Conservation (phyloP, 768 basidiomycete genomes). For the Boletellus sp. region DNA sequence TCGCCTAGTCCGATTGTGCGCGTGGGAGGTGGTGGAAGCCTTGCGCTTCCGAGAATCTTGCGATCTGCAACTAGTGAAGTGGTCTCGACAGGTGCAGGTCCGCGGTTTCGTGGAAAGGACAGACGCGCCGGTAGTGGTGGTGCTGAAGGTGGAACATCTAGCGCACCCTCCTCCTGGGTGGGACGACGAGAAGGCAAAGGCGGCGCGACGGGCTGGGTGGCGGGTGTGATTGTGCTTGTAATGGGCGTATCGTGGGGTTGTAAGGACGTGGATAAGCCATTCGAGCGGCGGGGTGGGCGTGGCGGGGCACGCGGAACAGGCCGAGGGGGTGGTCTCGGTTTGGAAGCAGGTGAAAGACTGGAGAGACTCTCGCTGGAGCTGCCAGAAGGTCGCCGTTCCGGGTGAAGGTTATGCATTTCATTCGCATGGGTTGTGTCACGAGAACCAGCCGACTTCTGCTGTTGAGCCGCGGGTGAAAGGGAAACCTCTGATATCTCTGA, state of each 20-base stretch:
- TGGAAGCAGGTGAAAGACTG: conserved; percentile 9
- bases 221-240: not conserved
- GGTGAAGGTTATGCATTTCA: not conserved
- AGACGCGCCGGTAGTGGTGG: conserved; percentile 39
- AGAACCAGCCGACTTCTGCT: conserved; percentile 9
- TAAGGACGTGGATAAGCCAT: not conserved
- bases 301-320: conserved; percentile 16
- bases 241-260: not conserved
- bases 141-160: conserved; percentile 6
- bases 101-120: not conserved
- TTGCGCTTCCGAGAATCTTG: conserved; percentile 27
- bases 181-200: conserved; percentile 41
- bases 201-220: conserved; percentile 24
- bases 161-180: conserved; percentile 6
- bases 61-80: conserved; percentile 24
- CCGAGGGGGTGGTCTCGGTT: conserved; percentile 23
- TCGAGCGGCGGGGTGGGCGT: conserved; percentile 17
- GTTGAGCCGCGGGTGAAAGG: conserved; percentile 4
- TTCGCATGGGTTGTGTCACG: not conserved
- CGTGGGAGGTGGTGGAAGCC: conserved; percentile 69
- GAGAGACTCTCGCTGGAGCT: conserved; percentile 23
- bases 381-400: conserved; percentile 13
- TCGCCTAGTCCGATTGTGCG: conserved; percentile 68
- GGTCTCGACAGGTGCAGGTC: conserved; percentile 13
- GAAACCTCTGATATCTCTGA: conserved; percentile 22